Base-by-base conservation (phyloP, 768 basidiomycete species). In the Roridomyces roridus region DNA sequence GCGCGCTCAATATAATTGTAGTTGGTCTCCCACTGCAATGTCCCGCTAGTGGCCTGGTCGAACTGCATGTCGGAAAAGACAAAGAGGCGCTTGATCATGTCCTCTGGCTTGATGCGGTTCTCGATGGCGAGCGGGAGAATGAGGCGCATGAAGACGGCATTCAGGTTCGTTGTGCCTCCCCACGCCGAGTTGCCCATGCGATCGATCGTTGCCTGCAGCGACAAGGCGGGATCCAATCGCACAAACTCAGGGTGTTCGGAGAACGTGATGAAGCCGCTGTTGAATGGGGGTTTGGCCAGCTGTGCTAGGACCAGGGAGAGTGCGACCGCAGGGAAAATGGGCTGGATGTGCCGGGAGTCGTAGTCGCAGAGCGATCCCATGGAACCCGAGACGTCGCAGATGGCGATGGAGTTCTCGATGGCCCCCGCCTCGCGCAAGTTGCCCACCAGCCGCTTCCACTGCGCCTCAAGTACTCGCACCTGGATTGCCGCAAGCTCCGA, bases 11-110 rank as follows among this genome's bases (percentile, higher is more conserved):
- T 80, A 20, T 68, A 68, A 29, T 86, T 79, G 62, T 90, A 81
- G 42, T 84, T 88, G 35, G 88, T 91, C 63, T 82, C 77, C 85
- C 87, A 89, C 0, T 31, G 61, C 34, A 9, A 53, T 52, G 0
- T 59, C 46, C 3, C 47, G 40, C 25, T 39, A 45, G 10, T 18
- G 42, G 31, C 53, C 34, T 51, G 46, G 65, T 91, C 86, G 60
- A 91, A 91, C 70, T 90, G 89, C 89, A 91, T 91, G 66, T 91
- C 88, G 3, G 84, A 83, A 68, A 92, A 91, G 39, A 91, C 78
- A 66, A 92, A 91, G 0, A 91, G 71, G 5, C 86, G 81, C 73
- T 88, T 85, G 72, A 91, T 80, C 88, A 91, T 90, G 43, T 90
- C 82, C 47, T 87, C 87, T 52, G 77, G 80, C 46, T 75, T 74